Evolutionary conservation across 2,329 filamentous ascomycete species (phyloP), one percentile per base, ranked within the genome.

Genomic region (Kalmusia sp.): DNA sequence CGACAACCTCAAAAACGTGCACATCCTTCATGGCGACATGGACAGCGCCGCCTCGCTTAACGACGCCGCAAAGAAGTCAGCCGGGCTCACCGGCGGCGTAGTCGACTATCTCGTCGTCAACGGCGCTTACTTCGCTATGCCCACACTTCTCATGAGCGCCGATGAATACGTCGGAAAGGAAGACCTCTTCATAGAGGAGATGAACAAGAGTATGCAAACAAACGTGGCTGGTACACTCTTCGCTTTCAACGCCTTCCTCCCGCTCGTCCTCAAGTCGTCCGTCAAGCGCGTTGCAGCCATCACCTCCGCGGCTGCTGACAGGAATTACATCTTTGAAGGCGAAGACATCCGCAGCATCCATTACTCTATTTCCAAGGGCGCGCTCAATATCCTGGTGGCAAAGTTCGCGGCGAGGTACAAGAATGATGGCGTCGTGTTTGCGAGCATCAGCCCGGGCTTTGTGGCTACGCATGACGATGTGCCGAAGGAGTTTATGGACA

Each of bases 51-150:
- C 67, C 14, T 72, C 67, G 22, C 67, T 78, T 39, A 67, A 64
- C 14, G 69, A 62, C n/a, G 74, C 74, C 14, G 74, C 74, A 15
- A 58, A 63, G 2, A 57, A 64, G 27, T 62, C 66, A 14, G 57
- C 71, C 11, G 49, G 59, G n/a, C 61, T 78, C 50, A 75, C 73
- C 2, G 41, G 62, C 19, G 75, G 62, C 9, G 68, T 57, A 21
- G 67, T 79, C 17, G 77, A 80, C 60, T 70, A 76, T 39, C 60
- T 80, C 14, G 75, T 80, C 53, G 70, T 76, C 45, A 79, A 77
- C 49, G 74, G 72, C 27, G 73, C 67, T 37, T 64, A 70, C 15
- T 51, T 74, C n/a, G 60, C 68, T 12, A 6, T 62, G 12, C 39
- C 52, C 9, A 50, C 59, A 1, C 41, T 63, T 39, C 50, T 49